A percentile compares a stretch with the other conserved stretches of the same genome.
Evolutionary conservation across 148 eudicot species (phyloP).

Genomic region (Linanthus parryae): DNA sequence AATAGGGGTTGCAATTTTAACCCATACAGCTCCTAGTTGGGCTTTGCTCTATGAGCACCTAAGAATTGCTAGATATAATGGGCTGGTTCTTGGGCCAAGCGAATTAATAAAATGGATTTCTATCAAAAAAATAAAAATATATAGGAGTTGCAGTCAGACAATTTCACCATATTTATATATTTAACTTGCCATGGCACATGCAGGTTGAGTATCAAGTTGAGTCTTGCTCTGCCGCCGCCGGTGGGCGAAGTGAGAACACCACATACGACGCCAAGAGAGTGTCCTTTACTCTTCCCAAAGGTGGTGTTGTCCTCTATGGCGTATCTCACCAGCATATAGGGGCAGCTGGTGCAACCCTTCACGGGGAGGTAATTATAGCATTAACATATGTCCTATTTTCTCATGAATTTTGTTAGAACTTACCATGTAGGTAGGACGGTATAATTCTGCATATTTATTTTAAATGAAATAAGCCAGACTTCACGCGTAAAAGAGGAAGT

Average conservation of each 20-base stretch:
- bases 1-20: neutral
- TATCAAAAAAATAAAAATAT: no score
- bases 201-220: conserved; percentile 74
- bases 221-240: conserved; percentile 31
- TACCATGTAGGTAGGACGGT: no score
- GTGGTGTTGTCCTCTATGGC: conserved; percentile 67
- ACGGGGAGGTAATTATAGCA: conserved; percentile 69
- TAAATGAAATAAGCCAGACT: no score
- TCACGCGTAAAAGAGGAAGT: no score
- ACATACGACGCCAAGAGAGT: conserved; percentile 40
- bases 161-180: neutral
- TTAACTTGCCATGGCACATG: neutral
- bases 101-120: neutral
- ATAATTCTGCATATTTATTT: no score
- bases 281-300: conserved; percentile 49
- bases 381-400: no score
- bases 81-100: neutral
- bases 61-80: no score
- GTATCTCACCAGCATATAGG: conserved; percentile 89
- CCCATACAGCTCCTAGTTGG: no score
- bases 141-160: neutral
- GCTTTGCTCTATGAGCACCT: no score
- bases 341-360: conserved; percentile 60
- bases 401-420: no score
- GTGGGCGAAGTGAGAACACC: conserved; percentile 11